Percentiles rank a stretch among this genome's conserved stretches.
Evolutionary conservation across 1,284 basidiomycete species (phyloP).

Genomic region (Pseudozyma hubeiensis): DNA sequence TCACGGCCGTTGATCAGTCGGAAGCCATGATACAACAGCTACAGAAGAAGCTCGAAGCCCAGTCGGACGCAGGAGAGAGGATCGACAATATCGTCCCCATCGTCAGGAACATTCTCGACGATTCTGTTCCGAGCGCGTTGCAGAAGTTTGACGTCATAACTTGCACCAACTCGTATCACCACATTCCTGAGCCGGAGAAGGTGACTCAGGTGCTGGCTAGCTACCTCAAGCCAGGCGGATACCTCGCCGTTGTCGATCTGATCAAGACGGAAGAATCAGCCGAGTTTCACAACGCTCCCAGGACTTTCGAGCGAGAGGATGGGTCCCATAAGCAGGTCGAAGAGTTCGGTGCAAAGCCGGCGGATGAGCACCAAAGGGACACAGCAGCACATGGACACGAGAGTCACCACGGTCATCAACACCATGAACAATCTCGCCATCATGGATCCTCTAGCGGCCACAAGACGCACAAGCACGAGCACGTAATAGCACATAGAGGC

Average conservation of each 20-base stretch:
- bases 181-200: constrained; percentile 36
- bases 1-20: constrained; percentile 42
- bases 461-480: constrained; percentile 17
- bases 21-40: constrained; percentile 42
- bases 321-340: constrained; percentile 28
- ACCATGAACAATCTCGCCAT: constrained; percentile 2
- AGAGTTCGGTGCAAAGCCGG: constrained; percentile 11
- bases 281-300: constrained; percentile 23
- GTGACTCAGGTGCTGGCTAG: constrained; percentile 30
- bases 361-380: background rate
- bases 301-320: constrained; percentile 15
- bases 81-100: constrained; percentile 24
- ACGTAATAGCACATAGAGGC: constrained; percentile 48
- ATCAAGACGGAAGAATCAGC: constrained; percentile 24
- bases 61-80: constrained; percentile 3
- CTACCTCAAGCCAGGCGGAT: constrained; percentile 39
- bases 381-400: background rate
- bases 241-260: constrained; percentile 42
- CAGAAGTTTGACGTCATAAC: constrained; percentile 43
- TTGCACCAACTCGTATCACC: constrained; percentile 51
- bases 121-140: background rate
- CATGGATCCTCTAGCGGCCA: constrained; percentile 5
- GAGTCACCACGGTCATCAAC: constrained; percentile 14
- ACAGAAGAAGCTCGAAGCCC: constrained; percentile 31
- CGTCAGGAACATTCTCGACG: constrained; percentile 23